These are phyloP conservation scores for Tephrocybe rancida DNA, from an alignment of 768 basidiomycete species.

Conservation along the genomic window DNA sequence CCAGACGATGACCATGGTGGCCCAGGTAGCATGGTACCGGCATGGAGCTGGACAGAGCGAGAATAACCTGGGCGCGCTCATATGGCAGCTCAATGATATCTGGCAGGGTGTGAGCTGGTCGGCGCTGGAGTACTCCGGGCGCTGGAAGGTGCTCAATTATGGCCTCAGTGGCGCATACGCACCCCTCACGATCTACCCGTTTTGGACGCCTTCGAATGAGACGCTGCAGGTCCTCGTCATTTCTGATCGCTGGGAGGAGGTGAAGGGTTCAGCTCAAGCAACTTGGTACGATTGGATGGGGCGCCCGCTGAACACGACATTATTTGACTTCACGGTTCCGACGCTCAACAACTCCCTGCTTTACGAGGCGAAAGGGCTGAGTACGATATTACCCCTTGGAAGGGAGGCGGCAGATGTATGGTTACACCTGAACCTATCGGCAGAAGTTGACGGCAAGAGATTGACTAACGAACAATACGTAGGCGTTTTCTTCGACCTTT, in stretches of 20 bases:
- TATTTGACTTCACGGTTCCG: slow-evolving; percentile 43
- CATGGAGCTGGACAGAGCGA: slow-evolving; percentile 60
- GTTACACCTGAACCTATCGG: slow-evolving; percentile 52
- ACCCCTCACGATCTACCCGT: slow-evolving; percentile 54
- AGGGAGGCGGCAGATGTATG: slow-evolving; percentile 46
- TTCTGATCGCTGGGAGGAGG: slow-evolving; percentile 52
- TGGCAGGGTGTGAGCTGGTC: slow-evolving; percentile 64
- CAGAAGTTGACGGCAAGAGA: slow-evolving; percentile 38
- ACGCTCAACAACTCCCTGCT: slow-evolving; percentile 53
- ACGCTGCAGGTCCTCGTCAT: slow-evolving; percentile 50
- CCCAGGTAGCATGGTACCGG: slow-evolving; percentile 62
- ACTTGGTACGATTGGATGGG: slow-evolving; percentile 65
- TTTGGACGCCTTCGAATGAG: slow-evolving; percentile 53
- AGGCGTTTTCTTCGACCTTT: slow-evolving; percentile 17
- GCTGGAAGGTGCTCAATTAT: slow-evolving; percentile 64
- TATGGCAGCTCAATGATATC: slow-evolving; percentile 65
- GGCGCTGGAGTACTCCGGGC: slow-evolving; percentile 55
- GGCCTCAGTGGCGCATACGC: slow-evolving; percentile 45
- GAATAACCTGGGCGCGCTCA: slow-evolving; percentile 59
- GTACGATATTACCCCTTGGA: slow-evolving; percentile 46
- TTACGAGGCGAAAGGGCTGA: slow-evolving; percentile 40
- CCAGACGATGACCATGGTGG: slow-evolving; percentile 60
- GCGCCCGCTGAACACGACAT: slow-evolving; percentile 36
- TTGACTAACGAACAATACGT: slow-evolving; percentile 57
- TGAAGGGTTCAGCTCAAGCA: slow-evolving; percentile 47